Evolutionary conservation across 2,329 filamentous ascomycete genomes (phyloP).

Genomic region (Fusarium palustre): DNA sequence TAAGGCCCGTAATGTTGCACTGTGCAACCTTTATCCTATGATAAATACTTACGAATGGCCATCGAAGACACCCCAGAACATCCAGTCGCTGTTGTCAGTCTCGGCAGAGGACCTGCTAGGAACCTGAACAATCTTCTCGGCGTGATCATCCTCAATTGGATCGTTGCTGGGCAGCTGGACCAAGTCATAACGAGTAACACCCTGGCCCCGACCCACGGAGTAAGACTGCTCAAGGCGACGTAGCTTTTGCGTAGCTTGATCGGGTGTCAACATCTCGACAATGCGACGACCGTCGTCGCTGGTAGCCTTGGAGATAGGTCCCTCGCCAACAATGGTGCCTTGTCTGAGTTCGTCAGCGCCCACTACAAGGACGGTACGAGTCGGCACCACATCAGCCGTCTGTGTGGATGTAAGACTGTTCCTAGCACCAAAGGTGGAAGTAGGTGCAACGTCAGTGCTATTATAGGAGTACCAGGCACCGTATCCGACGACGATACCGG

Average conservation of each 20-base stretch:
- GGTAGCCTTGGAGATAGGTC: conserved; percentile 87
- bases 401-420: conserved; percentile 58
- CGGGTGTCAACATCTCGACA: conserved; percentile 94
- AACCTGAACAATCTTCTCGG: conserved; percentile 96
- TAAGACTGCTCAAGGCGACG: conserved; percentile 93
- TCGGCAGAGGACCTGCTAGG: conserved; percentile 65
- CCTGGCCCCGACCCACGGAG: conserved; percentile 86
- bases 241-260: conserved; percentile 91
- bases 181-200: conserved; percentile 93
- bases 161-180: conserved; percentile 96
- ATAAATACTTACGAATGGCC: conserved; percentile 80
- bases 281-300: conserved; percentile 87
- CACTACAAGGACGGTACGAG: conserved; percentile 82
- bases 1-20: neutral
- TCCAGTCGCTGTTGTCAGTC: conserved; percentile 84
- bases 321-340: conserved; percentile 84
- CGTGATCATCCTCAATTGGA: conserved; percentile 97
- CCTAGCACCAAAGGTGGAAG: conserved; percentile 49
- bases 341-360: conserved; percentile 92
- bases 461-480: conserved; percentile 82
- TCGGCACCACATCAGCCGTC: conserved; percentile 58
- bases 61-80: conserved; percentile 99
- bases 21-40: neutral
- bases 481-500: conserved; percentile 76
- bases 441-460: conserved; percentile 50